phyloP scores from a whole-genome alignment of 2,329 filamentous ascomycete genomes.

The Alternaria brassicae region DNA sequence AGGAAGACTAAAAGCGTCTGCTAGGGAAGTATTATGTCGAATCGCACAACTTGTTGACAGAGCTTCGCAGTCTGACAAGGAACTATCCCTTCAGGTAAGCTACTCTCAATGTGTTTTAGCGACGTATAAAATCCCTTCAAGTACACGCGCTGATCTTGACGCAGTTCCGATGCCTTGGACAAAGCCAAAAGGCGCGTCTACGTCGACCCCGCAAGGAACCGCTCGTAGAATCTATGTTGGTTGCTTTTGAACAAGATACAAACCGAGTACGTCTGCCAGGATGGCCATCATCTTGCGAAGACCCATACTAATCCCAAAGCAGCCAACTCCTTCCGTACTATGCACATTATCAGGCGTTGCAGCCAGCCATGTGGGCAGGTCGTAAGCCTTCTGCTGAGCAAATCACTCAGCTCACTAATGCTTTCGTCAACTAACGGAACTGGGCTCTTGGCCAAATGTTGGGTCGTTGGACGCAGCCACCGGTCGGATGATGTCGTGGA shows the following conservation, averaged over 20 bases:
- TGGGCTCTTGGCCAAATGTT: constrained; percentile 70
- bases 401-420: constrained; percentile 65
- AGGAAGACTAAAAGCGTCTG: constrained; percentile 5
- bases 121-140: not conserved
- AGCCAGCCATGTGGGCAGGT: constrained; percentile 74
- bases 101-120: not conserved
- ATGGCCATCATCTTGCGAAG: not conserved
- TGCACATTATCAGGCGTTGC: constrained; percentile 66
- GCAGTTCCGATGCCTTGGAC: constrained; percentile 66
- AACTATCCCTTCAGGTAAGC: constrained; percentile 67
- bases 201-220: constrained; percentile 68
- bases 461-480: constrained; percentile 69
- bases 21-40: constrained; percentile 70
- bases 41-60: constrained; percentile 72
- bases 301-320: constrained; percentile 15
- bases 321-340: constrained; percentile 68
- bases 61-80: constrained; percentile 71
- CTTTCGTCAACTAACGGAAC: constrained; percentile 72
- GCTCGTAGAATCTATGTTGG: constrained; percentile 81
- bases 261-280: constrained; percentile 62
- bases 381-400: constrained; percentile 63
- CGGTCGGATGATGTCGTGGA: constrained; percentile 38
- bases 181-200: constrained; percentile 71
- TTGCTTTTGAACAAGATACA: constrained; percentile 71
- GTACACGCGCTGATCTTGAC: not conserved